A percentile compares a stretch with the other conserved stretches of the same genome.
Conservation (phyloP, 495 filamentous ascomycete species). For the Cladorrhinum samala region DNA sequence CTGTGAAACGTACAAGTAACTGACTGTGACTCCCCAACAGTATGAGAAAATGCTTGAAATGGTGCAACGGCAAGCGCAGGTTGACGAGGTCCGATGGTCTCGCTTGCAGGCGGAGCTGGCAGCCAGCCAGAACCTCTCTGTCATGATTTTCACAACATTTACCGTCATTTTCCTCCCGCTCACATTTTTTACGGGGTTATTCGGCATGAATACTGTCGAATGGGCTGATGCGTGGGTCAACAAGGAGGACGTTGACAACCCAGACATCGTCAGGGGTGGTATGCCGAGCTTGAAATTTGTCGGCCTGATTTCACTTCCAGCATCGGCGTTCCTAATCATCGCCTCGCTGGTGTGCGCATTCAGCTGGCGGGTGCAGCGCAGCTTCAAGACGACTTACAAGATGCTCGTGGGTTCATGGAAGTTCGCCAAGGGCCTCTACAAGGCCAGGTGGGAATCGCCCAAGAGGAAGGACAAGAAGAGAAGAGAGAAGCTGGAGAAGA, state of each 20-base stretch:
- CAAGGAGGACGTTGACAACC: not conserved
- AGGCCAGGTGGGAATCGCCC: constrained; percentile 25
- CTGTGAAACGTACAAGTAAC: not conserved
- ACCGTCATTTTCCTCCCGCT: constrained; percentile 62
- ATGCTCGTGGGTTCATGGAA: constrained; percentile 8
- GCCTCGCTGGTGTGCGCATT: constrained; percentile 37
- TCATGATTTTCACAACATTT: constrained; percentile 67
- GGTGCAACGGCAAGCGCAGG: constrained; percentile 63
- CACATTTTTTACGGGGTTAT: constrained; percentile 61
- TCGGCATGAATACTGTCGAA: constrained; percentile 60
- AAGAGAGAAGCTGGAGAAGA: constrained; percentile 20
- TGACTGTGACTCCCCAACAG: constrained; percentile 18
- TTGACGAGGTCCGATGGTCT: constrained; percentile 60
- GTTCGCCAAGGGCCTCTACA: constrained; percentile 3
- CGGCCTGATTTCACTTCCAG: constrained; percentile 38
- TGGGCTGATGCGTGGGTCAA: constrained; percentile 45
- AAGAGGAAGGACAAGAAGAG: constrained; percentile 22
- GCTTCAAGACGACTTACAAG: constrained; percentile 25
- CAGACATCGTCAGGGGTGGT: not conserved
- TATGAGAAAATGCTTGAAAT: constrained; percentile 63
- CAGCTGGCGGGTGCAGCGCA: constrained; percentile 31
- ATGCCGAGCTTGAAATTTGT: constrained; percentile 30
- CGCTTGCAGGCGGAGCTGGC: constrained; percentile 59
- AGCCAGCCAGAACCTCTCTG: constrained; percentile 54
- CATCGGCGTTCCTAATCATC: constrained; percentile 32